Base-by-base conservation (phyloP, 495 filamentous ascomycete species). In the Tuber borchii region DNA sequence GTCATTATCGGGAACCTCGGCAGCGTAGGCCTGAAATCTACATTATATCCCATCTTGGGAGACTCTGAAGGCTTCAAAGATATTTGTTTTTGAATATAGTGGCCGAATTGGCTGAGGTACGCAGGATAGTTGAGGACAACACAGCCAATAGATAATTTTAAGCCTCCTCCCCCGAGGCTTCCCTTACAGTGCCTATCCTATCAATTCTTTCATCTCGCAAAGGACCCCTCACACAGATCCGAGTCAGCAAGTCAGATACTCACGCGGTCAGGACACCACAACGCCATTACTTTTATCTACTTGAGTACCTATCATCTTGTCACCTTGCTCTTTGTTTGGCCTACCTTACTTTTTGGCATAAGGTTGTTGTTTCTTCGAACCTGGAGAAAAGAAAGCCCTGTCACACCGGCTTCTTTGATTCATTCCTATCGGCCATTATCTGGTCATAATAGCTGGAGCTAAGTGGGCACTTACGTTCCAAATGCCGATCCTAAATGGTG, bases 401-500 rank as follows among this genome's bases (percentile, higher is more conserved):
- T 14, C 48, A 10, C 48, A n/a, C 26, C 51, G 51, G 51, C n/a
- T 61, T 61, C 51, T 31, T 61, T 1, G 51, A 31, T 31, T 26
- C n/a, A 26, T 61, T 61, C 51, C n/a, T 61, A 31, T 61, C n/a
- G 51, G n/a, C 51, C 48, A 12, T n/a, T 51, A 51, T n/a, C 48
- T 51, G 51, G 51, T 14, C n/a, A 14, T 65, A 34, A 65, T 72
- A 70, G 56, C 2, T 61, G 22, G 48, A 26, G 22, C 10, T 26
- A 26, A 56, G 48, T 56, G 51, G 70, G 69, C 51, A 77, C n/a
- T 65, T 71, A 76, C 46, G 26, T 19, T 43, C 71, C 69, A 78
- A 70, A 81, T 81, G 79, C 79, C 79, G 46, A 75, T 81, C 51
- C 78, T 81, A 45, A 74, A 81, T 74, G 79, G 79, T 73, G 71